A percentile compares a stretch with the other conserved stretches of the same genome.
phyloP scores from a whole-genome alignment of 768 basidiomycete species.

The Sporobolomyces phaffii region DNA sequence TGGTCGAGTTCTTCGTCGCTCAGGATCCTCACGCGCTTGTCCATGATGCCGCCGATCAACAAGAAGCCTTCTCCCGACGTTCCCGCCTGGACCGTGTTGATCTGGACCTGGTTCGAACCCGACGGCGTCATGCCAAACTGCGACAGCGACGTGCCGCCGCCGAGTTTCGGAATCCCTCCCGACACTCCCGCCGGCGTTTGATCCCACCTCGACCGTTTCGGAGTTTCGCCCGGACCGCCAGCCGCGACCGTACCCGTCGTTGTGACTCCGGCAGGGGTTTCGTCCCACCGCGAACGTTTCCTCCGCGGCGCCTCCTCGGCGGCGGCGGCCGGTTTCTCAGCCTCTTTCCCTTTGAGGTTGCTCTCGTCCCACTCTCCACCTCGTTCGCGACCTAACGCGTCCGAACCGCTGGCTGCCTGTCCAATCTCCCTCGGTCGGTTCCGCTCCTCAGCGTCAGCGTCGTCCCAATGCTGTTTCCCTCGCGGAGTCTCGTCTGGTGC shows the following conservation, averaged over 20 bases:
- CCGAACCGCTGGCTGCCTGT: too few relatives aligned
- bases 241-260: slow-evolving; percentile 38
- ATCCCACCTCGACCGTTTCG: slow-evolving; percentile 94
- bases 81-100: slow-evolving; percentile 31
- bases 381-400: slow-evolving; percentile 53
- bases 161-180: slow-evolving; percentile 44
- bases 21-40: slow-evolving; percentile 93
- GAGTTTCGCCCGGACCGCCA: slow-evolving; percentile 56
- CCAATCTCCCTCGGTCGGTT: slow-evolving; percentile 37
- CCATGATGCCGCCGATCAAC: slow-evolving; percentile 58
- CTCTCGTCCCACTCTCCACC: slow-evolving; percentile 55
- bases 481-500: slow-evolving; percentile 66
- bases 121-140: slow-evolving; percentile 47
- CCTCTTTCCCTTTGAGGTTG: slow-evolving; percentile 47
- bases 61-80: slow-evolving; percentile 40
- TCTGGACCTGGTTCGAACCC: slow-evolving; percentile 13
- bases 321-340: slow-evolving; percentile 37
- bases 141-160: slow-evolving; percentile 43
- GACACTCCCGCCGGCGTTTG: slow-evolving; percentile 57
- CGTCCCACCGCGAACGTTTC: slow-evolving; percentile 93
- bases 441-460: slow-evolving; percentile 40
- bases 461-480: slow-evolving; percentile 72
- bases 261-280: slow-evolving; percentile 64
- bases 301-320: slow-evolving; percentile 82
- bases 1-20: slow-evolving; percentile 92